A percentile compares a stretch with the other conserved stretches of the same genome.
Conservation (phyloP, 352 stramenopile genomes). For the Phytopythium litorale region DNA sequence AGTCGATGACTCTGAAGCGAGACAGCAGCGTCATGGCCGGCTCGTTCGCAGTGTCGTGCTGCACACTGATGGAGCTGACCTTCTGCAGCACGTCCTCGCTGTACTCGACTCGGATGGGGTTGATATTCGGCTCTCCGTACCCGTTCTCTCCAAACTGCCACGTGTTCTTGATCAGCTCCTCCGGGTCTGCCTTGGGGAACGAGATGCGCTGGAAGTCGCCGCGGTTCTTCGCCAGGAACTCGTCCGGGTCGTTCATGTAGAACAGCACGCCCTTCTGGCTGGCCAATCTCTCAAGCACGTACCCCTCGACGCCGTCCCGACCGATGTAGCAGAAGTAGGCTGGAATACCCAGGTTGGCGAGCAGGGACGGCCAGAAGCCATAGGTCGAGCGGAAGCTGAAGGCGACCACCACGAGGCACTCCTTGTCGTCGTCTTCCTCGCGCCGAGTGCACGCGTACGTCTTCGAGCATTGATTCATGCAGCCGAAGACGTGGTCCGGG, state of each 20-base stretch:
- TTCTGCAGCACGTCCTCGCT: conserved; percentile 27
- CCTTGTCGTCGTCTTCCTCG: conserved; percentile 19
- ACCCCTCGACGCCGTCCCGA: not conserved
- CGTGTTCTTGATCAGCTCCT: conserved; percentile 4
- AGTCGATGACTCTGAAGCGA: conserved; percentile 25
- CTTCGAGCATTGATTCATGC: conserved; percentile 32
- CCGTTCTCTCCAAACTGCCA: conserved; percentile 11
- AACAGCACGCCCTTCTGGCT: conserved; percentile 10
- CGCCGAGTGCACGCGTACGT: conserved; percentile 28
- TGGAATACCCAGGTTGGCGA: conserved; percentile 9
- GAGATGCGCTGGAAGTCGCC: conserved; percentile 11
- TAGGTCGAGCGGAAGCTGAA: conserved; percentile 19
- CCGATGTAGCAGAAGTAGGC: conserved; percentile 7
- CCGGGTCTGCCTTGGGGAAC: conserved; percentile 9
- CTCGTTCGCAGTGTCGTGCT: conserved; percentile 3
- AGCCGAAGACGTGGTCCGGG: conserved; percentile 26
- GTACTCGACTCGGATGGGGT: conserved; percentile 39
- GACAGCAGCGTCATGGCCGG: conserved; percentile 21
- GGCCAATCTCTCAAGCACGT: conserved; percentile 15
- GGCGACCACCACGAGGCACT: conserved; percentile 31
- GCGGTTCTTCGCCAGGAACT: conserved; percentile 7
- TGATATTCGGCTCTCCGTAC: conserved; percentile 21
- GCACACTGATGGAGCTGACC: conserved; percentile 18
- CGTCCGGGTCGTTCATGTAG: conserved; percentile 18
- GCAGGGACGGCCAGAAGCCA: conserved; percentile 19